These are phyloP conservation scores for Fomitopsis pulvina DNA, from an alignment of 768 basidiomycete species.

Conservation along the genomic window DNA sequence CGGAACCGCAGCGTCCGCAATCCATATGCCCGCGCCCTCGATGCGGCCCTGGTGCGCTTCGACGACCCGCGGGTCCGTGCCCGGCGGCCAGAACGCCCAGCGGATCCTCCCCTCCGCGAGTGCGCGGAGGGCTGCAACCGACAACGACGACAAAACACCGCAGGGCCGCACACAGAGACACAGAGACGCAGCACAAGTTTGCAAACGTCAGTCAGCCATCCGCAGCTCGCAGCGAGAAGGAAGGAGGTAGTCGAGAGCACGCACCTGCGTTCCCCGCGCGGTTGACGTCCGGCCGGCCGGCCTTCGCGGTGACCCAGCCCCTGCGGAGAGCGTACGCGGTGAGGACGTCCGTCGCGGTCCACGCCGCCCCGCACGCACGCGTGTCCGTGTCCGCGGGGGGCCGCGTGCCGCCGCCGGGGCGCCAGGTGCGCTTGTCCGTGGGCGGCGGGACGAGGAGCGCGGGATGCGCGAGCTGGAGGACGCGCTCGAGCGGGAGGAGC, in stretches of 20 bases:
- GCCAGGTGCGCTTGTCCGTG: constrained; percentile 77
- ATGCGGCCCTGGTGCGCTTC: constrained; percentile 22
- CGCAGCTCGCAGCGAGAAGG: no score
- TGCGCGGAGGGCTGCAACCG: constrained; percentile 60
- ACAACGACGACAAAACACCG: neutral
- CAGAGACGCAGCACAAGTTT: neutral
- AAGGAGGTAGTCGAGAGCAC: constrained; percentile 25
- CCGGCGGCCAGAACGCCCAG: constrained; percentile 87
- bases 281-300: constrained; percentile 82
- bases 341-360: constrained; percentile 88
- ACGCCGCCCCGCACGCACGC: constrained; percentile 25
- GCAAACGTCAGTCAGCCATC: no score
- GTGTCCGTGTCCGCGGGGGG: constrained; percentile 22
- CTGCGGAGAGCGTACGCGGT: constrained; percentile 69
- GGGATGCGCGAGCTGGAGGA: constrained; percentile 56
- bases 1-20: constrained; percentile 28
- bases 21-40: constrained; percentile 49
- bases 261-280: constrained; percentile 85
- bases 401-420: constrained; percentile 29
- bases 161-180: neutral
- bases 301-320: constrained; percentile 88
- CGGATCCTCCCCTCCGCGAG: constrained; percentile 74
- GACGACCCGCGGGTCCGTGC: constrained; percentile 21
- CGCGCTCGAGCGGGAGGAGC: constrained; percentile 70
- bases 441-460: constrained; percentile 20